Percentiles rank a stretch among this genome's conserved stretches.
Conservation (phyloP, 2,329 filamentous ascomycete species). For the Neodidymelliopsis sp. region DNA sequence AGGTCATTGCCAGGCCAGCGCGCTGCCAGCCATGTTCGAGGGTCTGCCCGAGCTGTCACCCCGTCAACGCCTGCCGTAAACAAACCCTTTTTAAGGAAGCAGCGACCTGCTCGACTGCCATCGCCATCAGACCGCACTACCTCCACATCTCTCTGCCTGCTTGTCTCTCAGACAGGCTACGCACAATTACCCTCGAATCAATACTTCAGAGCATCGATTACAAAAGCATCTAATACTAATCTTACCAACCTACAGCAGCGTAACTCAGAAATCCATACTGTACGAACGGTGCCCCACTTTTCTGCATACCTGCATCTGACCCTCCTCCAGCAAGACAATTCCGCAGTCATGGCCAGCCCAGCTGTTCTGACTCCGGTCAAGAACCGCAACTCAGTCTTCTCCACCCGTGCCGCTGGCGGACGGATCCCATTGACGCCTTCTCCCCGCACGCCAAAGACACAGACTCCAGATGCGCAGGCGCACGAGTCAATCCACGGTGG, state of each 20-base stretch:
- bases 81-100: conserved; percentile 45
- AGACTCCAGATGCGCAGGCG: conserved; percentile 55
- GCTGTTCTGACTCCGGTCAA: conserved; percentile 90
- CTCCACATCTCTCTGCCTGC: conserved; percentile 26
- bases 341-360: conserved; percentile 76
- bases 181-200: conserved; percentile 43
- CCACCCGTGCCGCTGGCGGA: conserved; percentile 88
- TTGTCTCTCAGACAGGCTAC: conserved; percentile 22
- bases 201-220: conserved; percentile 51
- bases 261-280: conserved; percentile 34
- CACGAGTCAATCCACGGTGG: conserved; percentile 76
- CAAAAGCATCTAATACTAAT: conserved; percentile 50
- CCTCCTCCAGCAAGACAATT: conserved; percentile 25
- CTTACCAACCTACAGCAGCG: conserved; percentile 39
- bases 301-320: conserved; percentile 29
- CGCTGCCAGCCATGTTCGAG: conserved; percentile 20
- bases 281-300: conserved; percentile 26
- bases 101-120: conserved; percentile 31
- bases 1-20: conserved; percentile 38
- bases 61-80: conserved; percentile 44
- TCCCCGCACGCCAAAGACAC: conserved; percentile 68
- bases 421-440: conserved; percentile 95
- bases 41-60: conserved; percentile 33
- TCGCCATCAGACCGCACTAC: conserved; percentile 28
- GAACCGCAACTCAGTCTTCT: conserved; percentile 93